Evolutionary conservation across 257 asterid genomes (phyloP).

Genomic region (Solanum dulcamara): DNA sequence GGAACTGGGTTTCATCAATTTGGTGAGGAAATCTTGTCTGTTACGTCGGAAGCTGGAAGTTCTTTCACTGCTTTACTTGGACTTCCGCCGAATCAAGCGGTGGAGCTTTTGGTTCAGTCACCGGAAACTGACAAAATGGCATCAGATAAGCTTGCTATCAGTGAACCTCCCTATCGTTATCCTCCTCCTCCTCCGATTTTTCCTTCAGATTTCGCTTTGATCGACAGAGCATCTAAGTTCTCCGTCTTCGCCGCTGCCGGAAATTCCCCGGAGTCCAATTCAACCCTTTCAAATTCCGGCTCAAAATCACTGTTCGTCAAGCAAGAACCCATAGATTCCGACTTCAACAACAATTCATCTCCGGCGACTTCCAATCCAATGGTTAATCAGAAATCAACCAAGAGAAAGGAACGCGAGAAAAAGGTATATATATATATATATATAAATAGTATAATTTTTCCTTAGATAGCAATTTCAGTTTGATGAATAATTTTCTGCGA

Average conservation of each 20-base stretch:
- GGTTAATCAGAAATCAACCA: conserved; percentile 31
- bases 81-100: conserved; percentile 83
- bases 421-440: too few relatives aligned
- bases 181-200: conserved; percentile 25
- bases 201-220: conserved; percentile 27
- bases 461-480: neutral
- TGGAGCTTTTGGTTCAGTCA: conserved; percentile 62
- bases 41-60: conserved; percentile 8
- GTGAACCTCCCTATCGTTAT: neutral
- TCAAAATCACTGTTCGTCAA: conserved; percentile 37
- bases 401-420: conserved; percentile 78
- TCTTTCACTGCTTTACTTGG: conserved; percentile 89
- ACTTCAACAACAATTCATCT: conserved; percentile 41
- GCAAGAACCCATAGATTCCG: conserved; percentile 64
- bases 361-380: conserved; percentile 40
- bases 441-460: neutral
- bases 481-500: neutral
- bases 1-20: neutral
- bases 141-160: neutral
- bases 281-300: conserved; percentile 11
- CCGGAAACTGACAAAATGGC: neutral
- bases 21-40: neutral
- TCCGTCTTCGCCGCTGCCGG: conserved; percentile 43
- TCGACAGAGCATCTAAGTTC: conserved; percentile 62
- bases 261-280: conserved; percentile 20